Base-by-base conservation (phyloP, 148 eudicot genomes). In the Rhododendron molle region DNA sequence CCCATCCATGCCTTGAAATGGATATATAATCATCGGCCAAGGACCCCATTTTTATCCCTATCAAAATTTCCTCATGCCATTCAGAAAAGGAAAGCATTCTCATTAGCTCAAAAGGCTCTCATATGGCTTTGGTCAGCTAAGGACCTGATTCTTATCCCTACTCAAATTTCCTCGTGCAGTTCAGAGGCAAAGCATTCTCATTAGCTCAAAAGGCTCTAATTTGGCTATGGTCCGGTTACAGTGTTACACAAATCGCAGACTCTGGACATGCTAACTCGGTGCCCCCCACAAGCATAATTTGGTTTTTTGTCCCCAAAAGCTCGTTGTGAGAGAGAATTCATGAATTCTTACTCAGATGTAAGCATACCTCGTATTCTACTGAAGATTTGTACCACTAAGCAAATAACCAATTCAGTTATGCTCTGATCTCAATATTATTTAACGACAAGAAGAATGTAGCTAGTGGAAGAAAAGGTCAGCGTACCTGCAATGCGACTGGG, bases 401-500 rank as follows among this genome's bases (percentile, higher is more conserved):
- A 69, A 69, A 69, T 26, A 71, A 71, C 3, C 38, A 30, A 71
- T 71, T 30, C 76, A 71, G 76, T 30, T 69, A 32, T 28, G 38
- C 76, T 20, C 36, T 13, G 76, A 1, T 69, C 6, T 30, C 76
- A 0, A 30, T 32, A 30, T 15, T 71, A 71, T 30, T 71, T 2
- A 15, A 71, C 1, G 40, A 14, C 2, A 14, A 71, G 34, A 71
- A 28, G 40, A 40, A 40, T 77, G 40, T 7, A 38, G 44, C 46
- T 36, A 16, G 46, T 36, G 47, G 46, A n/a, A 83, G 34, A 52
- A 52, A 73, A 72, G 62, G 36, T 65, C 23, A 32, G 44, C 47
- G n/a, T 87, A 95, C 99, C 99, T 87, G 94, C 98, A 86, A 97
- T 85, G 78, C 89, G 91, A 83, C 92, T 65, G 10, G 98, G 92